A percentile compares a stretch with the other conserved stretches of the same genome.
These are phyloP conservation scores for Fusarium papillatum DNA, from an alignment of 2,329 filamentous ascomycete genomes.

Conservation along the genomic window DNA sequence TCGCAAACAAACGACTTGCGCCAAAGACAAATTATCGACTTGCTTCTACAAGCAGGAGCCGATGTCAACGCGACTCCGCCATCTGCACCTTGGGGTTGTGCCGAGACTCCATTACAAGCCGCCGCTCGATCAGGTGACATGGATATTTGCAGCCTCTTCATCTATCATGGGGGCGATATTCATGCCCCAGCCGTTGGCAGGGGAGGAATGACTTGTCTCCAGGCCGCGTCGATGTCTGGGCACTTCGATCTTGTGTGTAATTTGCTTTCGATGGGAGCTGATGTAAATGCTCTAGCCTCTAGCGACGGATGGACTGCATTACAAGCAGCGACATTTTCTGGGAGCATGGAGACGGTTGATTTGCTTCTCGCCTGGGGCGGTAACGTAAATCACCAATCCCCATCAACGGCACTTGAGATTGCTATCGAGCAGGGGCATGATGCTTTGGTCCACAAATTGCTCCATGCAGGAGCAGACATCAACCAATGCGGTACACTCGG, in stretches of 20 bases:
- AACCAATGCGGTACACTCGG: background rate
- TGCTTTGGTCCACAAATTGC: background rate
- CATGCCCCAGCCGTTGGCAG: background rate
- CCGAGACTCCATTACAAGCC: background rate
- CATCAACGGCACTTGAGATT: background rate
- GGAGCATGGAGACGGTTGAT: too few relatives aligned
- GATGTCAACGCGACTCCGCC: background rate
- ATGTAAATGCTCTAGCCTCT: background rate
- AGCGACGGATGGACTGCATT: background rate
- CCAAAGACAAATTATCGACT: background rate
- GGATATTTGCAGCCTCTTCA: background rate
- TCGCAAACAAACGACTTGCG: too few relatives aligned
- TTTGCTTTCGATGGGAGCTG: background rate
- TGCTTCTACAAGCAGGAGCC: background rate
- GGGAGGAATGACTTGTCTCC: background rate
- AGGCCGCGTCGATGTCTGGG: background rate
- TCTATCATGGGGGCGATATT: background rate
- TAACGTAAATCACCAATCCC: background rate
- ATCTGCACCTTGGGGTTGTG: too few relatives aligned
- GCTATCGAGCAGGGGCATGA: background rate
- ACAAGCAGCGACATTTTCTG: background rate
- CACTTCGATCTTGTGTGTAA: background rate
- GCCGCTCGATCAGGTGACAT: background rate
- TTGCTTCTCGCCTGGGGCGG: background rate
- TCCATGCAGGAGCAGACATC: background rate